Evolutionary conservation across 73 alveolate genomes (phyloP), one percentile per base, ranked within the genome.

Genomic region (Blepharisma japonicum): DNA sequence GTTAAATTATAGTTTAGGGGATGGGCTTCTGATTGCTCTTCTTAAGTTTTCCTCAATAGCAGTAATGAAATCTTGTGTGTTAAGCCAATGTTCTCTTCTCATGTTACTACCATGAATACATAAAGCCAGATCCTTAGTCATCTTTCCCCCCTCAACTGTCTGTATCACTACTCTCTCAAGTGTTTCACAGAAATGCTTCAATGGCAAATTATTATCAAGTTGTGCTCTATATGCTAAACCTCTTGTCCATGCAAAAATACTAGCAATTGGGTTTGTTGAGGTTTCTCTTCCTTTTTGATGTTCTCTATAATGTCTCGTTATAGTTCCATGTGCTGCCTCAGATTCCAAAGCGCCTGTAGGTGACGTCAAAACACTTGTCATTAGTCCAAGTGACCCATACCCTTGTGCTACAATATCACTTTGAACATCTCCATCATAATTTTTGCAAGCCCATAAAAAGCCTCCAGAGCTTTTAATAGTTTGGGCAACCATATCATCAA

Each of bases 291-390:
- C 98, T 86, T 90, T 53, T 79, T 92, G 87, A 56, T 90, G 96
- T 87, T 55, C 45, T 84, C 98, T 86, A 85, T 83, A 92, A 70
- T 92, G 98, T 79, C 98, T 74, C 20, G 96, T 92, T 71, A 92
- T 95, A 49, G 98, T 90, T 39, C 96, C 98, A 81, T 92, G 98
- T 7, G 98, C 98, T 38, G 98, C 98, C 82, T 92, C 98, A 61
- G 96, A 89, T 77, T 92, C 98, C 49, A 87, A 79, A 47, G 83
- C 71, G 42, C 93, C 96, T 55, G 92, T 92, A 39, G 96, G 95
- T 67, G 90, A 70, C 50, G 89, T 83, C 54, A 91, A 80, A 66
- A 91, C 95, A 51, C 94, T 84, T 61, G 94, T 89, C 89, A 81
- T 81, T 55, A 91, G 87, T 27, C 95, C 97, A 7, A 89, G 80